phyloP scores from a whole-genome alignment of 1,139 yeast species.

The Suhomyces coccinellae region DNA sequence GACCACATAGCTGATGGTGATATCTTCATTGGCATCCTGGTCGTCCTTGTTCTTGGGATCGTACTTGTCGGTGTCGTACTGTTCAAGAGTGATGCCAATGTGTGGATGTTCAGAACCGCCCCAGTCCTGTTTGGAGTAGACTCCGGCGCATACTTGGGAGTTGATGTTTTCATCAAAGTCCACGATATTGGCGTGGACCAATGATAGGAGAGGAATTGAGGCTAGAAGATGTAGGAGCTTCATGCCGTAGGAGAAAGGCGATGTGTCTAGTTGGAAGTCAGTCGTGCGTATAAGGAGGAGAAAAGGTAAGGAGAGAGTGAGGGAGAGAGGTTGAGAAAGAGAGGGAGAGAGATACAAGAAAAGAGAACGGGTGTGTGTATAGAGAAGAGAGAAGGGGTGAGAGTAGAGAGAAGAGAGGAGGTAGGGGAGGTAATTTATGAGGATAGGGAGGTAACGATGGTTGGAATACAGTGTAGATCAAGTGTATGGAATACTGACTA shows the following conservation, averaged over 20 bases:
- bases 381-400: too few species aligned
- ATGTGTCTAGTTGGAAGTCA: not conserved
- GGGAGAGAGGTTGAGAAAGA: not conserved
- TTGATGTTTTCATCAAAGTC: slow-evolving; percentile 42
- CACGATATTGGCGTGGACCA: slow-evolving; percentile 47
- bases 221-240: slow-evolving; percentile 3
- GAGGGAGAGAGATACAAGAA: not conserved
- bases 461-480: too few species aligned
- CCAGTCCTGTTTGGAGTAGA: slow-evolving; percentile 87
- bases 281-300: too few species aligned
- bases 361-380: too few species aligned
- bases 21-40: slow-evolving; percentile 26
- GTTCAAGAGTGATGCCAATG: slow-evolving; percentile 50
- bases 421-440: too few species aligned
- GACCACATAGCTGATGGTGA: slow-evolving; percentile 63
- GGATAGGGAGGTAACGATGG: too few species aligned
- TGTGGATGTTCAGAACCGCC: slow-evolving; percentile 72
- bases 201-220: slow-evolving; percentile 3
- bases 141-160: slow-evolving; percentile 82
- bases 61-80: slow-evolving; percentile 35
- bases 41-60: slow-evolving; percentile 27
- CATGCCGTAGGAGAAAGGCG: not conserved
- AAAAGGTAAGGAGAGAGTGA: not conserved
- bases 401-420: too few species aligned
- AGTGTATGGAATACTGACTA: too few species aligned